Base-by-base conservation (phyloP, 2,329 filamentous ascomycete species). In the Pseudofabraea citricarpa region DNA sequence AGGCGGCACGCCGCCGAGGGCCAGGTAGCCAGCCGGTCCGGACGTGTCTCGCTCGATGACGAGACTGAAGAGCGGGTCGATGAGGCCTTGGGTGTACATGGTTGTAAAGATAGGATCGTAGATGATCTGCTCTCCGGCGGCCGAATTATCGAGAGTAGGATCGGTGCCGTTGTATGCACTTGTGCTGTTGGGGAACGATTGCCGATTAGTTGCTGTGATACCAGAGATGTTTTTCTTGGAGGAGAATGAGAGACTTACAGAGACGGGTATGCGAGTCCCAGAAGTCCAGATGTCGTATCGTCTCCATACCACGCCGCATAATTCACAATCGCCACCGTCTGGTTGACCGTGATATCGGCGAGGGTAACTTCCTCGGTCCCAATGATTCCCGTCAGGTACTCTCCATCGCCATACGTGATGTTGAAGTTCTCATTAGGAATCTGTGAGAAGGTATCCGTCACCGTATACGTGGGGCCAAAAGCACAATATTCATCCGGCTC, bases 101-200 rank as follows among this genome's bases (percentile, higher is more conserved):
- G 62, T 71, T 8, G 64, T 69, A 51, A 78, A 68, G 12, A 77
- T 53, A 0, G 74, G 70, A 40, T 68, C 64, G 58, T 79, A 78
- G 1, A 56, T 39, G 2, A 57, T 40, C 35, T 37, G 41, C n/a
- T 57, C 57, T 36, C 53, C 62, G 32, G 12, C 42, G 33, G 10
- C 31, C 41, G 44, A 54, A 44, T 50, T 50, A 23, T 63, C 58
- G 2, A 67, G 64, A 18, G 65, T 67, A 1, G 73, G 47, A 33
- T 41, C 24, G 9, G 26, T 48, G 9, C 47, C 49, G 4, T 32
- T 27, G 21, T 46, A 54, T 4, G 42, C 42, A n/a, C 31, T 41
- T 29, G 48, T 76, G 32, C 48, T 51, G 26, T 2, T 12, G 20
- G n/a, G n/a, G n/a, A n/a, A n/a, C n/a, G n/a, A n/a, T n/a, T n/a